A percentile compares a stretch with the other conserved stretches of the same genome.
Evolutionary conservation across 805 yeast species (phyloP).

Genomic region (Saturnispora sekii): DNA sequence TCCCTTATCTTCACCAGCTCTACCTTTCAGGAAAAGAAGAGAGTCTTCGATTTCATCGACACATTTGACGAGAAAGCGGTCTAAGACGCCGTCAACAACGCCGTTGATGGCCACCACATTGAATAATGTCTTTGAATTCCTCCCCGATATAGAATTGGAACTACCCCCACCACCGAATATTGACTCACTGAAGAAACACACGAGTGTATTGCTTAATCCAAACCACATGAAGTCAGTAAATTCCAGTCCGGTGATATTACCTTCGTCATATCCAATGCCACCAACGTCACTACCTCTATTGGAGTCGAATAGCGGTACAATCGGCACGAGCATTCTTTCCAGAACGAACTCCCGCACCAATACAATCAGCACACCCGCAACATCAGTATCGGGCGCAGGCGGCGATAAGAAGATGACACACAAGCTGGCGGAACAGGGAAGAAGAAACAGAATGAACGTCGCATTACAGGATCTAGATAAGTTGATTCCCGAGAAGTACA

Average conservation of each 20-base stretch:
- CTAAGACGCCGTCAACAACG: constrained; percentile 12
- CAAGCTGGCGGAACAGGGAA: constrained; percentile 91
- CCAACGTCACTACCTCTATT: neutral
- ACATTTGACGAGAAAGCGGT: constrained; percentile 2
- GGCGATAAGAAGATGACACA: constrained; percentile 59
- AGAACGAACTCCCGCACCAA: constrained; percentile 1
- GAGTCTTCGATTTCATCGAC: constrained; percentile 10
- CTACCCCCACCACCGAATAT: constrained; percentile 14
- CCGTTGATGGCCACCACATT: constrained; percentile 10
- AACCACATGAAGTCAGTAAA: constrained; percentile 23
- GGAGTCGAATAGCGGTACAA: neutral
- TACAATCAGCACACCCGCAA: neutral
- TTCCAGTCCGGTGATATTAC: constrained; percentile 31
- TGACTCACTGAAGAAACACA: constrained; percentile 19
- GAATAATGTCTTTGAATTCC: neutral
- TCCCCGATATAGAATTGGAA: constrained; percentile 2
- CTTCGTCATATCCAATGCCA: constrained; percentile 17
- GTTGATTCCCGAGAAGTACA: constrained; percentile 53
- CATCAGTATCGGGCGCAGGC: neutral
- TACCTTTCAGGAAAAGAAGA: constrained; percentile 32
- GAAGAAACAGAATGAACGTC: constrained; percentile 83
- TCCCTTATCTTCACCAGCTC: constrained; percentile 62
- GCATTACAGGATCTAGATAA: constrained; percentile 71
- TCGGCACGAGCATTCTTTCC: constrained; percentile 10
- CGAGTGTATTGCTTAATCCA: constrained; percentile 25